Evolutionary conservation across 345 rosid genomes (phyloP), one percentile per base, ranked within the genome.

Genomic region (Psidium guajava): DNA sequence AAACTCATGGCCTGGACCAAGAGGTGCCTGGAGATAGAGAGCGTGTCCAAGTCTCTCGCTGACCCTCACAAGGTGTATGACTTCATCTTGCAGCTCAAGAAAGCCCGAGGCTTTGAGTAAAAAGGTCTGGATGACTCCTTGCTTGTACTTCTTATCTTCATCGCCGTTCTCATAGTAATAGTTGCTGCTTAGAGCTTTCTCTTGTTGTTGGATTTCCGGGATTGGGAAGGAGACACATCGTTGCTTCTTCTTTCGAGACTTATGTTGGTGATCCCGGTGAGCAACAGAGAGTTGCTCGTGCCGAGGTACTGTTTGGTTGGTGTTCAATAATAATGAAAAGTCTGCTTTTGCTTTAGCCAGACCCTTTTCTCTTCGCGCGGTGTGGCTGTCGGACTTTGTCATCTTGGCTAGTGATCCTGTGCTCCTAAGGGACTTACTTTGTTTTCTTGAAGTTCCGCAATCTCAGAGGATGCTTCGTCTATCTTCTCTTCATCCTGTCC

Each of bases 1-100:
- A 90, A 88, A 57, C 4, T 92, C 13, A 52, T 86, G 2, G 87
- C 85, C 3, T 90, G 92, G 93, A 77, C 52, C 6, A 89, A 90
- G 83, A 90, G 91, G 83, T 90, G 92, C 86, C 11, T 88, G 90
- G 82, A 89, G 73, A 89, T 53, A 54, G 89, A 90, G 49, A 85
- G 42, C 22, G 89, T 91, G 8, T 85, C 88, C 77, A 53, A 59
- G 85, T 25, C 84, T n/a, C 81, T 84, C 9, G 64, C 73, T 25
- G 86, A 87, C 84, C 88, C 83, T 5, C 42, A 58, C 28, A 69
- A 84, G 85, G 82, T 87, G 15, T 84, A 54, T 51, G 52, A 20
- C 36, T 58, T 28, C 42, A 53, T 82, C 44, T 51, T 59, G 86
- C 55, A 59, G 81, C 59, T 44, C 58, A 77, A 83, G 61, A 84